Base-by-base conservation (phyloP, 2,329 filamentous ascomycete genomes). In the Pseudogymnoascus sp. region DNA sequence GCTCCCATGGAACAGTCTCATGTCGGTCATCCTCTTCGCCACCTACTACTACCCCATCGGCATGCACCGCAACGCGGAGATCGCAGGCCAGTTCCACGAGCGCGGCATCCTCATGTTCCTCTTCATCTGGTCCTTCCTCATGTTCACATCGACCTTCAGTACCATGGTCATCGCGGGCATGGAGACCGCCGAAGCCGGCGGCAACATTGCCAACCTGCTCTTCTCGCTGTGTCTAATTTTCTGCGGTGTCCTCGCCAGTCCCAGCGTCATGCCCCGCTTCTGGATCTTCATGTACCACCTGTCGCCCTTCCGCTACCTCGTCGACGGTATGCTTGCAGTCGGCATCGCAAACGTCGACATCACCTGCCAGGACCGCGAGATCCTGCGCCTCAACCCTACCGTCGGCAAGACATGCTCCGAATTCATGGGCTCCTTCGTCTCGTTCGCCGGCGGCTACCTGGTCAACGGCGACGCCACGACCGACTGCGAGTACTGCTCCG, bases 21-120 rank as follows among this genome's bases (percentile, higher is more conserved):
- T 90, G 81, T 84, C 86, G 3, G 81, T 87, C n/a, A 76, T 96
- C 67, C 87, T 93, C 78, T 96, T 81, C 79, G 81, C 91, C 71
- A 86, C 81, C 73, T 93, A 89, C 84, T 96, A 96, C 79, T 96
- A 93, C 73, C 90, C 91, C 1, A 84, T 96, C 62, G 90, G 90
- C 1, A 62, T 62, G 61, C 86, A 91, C 74, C 76, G 77, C 64
- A 93, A 93, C 71, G 89, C 89, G 1, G 76, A 80, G 14, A 79
- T 79, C 0, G 84, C 85, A 3, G 81, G 82, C 65, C 78, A 85
- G 66, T 82, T 87, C 1, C 72, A 81, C 4, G 85, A 91, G 70
- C 89, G 91, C 31, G 89, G 90, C 8, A 88, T 79, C 0, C 82
- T 95, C 21, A 89, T 93, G 83, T 92, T 93, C 79, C 79, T 96